These are phyloP conservation scores for Coelastrella sp. DNA, from an alignment of 139 green algal genomes.

Conservation along the genomic window DNA sequence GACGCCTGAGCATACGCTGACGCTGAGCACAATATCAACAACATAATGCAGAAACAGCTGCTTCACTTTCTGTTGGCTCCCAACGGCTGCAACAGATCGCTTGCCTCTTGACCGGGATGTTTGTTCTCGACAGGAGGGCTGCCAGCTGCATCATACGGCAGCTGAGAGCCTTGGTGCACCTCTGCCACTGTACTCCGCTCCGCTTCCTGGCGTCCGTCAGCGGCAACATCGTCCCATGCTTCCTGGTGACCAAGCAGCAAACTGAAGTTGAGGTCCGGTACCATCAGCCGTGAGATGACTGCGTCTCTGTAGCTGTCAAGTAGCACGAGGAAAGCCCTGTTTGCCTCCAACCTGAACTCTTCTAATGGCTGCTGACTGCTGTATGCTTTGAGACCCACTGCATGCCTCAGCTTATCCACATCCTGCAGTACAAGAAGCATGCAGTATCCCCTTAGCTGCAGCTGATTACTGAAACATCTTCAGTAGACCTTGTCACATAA, in stretches of 20 bases:
- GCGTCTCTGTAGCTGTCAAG: constrained; percentile 52
- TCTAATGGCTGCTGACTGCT: constrained; percentile 52
- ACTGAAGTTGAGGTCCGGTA: constrained; percentile 49
- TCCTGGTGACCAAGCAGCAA: constrained; percentile 27
- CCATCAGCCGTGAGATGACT: constrained; percentile 55
- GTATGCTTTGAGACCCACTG: constrained; percentile 43
- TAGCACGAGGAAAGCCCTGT: constrained; percentile 60
- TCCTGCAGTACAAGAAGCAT: constrained; percentile 34
- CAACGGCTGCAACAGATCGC: constrained; percentile 1
- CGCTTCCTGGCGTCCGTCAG: background rate
- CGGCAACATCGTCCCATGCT: background rate
- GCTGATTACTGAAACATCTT: background rate
- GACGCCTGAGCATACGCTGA: too few relatives aligned
- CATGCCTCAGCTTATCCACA: constrained; percentile 46
- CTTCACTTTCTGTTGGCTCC: background rate
- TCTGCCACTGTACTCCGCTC: too few relatives aligned
- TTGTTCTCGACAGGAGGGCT: background rate
- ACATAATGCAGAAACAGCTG: background rate
- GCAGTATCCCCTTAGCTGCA: background rate
- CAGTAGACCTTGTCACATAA: too few relatives aligned
- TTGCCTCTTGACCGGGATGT: background rate
- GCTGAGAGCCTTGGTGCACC: background rate
- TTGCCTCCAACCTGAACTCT: constrained; percentile 69
- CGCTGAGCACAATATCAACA: too few relatives aligned
- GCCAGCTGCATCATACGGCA: background rate